phyloP scores from a whole-genome alignment of 768 basidiomycete genomes.

The Rickenella mellea region DNA sequence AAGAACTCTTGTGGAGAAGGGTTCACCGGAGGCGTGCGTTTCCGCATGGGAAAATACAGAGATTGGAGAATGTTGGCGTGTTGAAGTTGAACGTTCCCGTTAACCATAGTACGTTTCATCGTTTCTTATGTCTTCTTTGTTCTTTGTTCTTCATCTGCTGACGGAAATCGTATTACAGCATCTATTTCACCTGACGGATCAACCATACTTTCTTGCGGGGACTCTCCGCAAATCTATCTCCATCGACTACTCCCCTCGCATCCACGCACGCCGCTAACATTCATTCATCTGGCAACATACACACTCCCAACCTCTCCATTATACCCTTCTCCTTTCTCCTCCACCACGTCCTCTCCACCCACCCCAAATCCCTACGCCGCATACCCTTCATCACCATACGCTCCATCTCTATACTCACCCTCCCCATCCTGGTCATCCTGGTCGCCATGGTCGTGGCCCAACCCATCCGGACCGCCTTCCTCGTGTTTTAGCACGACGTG shows the following conservation, averaged over 20 bases:
- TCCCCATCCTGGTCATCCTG: no score
- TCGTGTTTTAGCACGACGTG: conserved; percentile 63
- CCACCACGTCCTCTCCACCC: no score
- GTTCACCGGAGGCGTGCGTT: not conserved
- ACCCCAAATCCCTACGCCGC: no score
- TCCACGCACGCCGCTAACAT: conserved; percentile 29
- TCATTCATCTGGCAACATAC: conserved; percentile 61
- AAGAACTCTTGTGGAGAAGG: not conserved
- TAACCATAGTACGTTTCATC: conserved; percentile 67
- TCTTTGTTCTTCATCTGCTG: conserved; percentile 3
- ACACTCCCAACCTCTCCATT: conserved; percentile 42
- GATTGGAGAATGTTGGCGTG: conserved; percentile 40
- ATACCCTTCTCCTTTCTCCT: conserved; percentile 24
- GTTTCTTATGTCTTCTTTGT: no score
- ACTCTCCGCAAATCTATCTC: conserved; percentile 79
- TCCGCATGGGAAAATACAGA: conserved; percentile 15
- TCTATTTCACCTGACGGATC: conserved; percentile 86
- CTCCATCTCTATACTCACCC: no score
- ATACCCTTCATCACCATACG: no score
- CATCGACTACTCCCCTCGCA: conserved; percentile 40
- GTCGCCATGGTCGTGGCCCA: not conserved
- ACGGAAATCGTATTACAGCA: conserved; percentile 33
- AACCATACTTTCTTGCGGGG: conserved; percentile 83
- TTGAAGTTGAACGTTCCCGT: conserved; percentile 59
- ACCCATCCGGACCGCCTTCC: conserved; percentile 44